Evolutionary conservation across 345 rosid genomes (phyloP), one percentile per base, ranked within the genome.

Genomic region (Cochlearia excelsa): DNA sequence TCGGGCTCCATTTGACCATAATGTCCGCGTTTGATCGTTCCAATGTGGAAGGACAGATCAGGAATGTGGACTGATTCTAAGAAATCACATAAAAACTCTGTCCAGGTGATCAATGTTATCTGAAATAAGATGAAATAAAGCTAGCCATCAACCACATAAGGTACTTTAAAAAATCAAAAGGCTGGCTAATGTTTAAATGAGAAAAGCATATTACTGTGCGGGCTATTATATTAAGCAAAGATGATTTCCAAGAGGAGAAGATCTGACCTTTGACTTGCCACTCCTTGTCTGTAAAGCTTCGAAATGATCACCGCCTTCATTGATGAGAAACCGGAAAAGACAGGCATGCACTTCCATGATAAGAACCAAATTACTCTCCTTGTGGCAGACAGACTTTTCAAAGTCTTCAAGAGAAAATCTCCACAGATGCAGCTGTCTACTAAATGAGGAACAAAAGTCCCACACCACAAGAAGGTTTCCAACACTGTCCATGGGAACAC

Each of bases 381-480:
- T 89, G 70, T 87, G 90, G 77, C 90, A 84, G 59, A 93, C 64
- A 51, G 97, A 89, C 76, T 82, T 93, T 71, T 93, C 96, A 69
- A 93, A 87, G 78, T 93, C 95, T 79, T 81, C 92, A 34, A 93
- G 79, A 54, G 95, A 80, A 79, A 89, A 93, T 34, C 88, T 83
- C 70, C 66, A 87, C 64, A 93, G 74, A 66, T 78, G 77, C 68
- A 93, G 74, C 75, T 75, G 79, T 72, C 82, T 79, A 65, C 88
- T 64, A 77, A 82, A 93, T 48, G 97, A 83, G 53, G 83, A 79
- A 74, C 97, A 93, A 75, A 89, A 89, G 67, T 93, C 96, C 99
- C 99, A 93, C 68, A 89, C 83, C 97, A 81, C 81, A 57, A 93
- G 73, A 74, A 93, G 90, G 79, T 93, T 83, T 46, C 95, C 96